phyloP scores from a whole-genome alignment of 495 filamentous ascomycete genomes.

The Xylaria flabelliformis region DNA sequence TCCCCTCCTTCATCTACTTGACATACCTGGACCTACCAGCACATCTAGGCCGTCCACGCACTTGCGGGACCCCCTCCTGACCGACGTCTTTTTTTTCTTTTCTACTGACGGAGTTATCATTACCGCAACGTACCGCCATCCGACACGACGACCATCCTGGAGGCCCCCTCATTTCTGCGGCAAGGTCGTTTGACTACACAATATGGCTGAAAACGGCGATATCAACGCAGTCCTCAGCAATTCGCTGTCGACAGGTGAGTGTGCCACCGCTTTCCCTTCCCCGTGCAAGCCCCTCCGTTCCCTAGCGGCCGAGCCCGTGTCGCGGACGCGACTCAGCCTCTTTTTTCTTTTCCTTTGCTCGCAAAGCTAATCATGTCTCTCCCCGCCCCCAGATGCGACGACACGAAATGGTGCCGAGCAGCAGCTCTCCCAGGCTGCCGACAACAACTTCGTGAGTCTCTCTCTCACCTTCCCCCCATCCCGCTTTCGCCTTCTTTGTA shows the following conservation, averaged over 20 bases:
- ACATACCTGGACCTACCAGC: constrained; percentile 13
- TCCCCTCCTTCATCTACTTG: constrained; percentile 32
- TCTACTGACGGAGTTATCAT: constrained; percentile 26
- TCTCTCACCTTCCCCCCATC: constrained; percentile 11
- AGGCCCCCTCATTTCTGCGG: constrained; percentile 37
- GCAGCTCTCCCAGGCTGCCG: constrained; percentile 89
- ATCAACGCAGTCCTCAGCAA: constrained; percentile 78
- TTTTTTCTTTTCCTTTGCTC: constrained; percentile 5
- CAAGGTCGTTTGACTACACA: constrained; percentile 27
- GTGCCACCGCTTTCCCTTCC: constrained; percentile 12
- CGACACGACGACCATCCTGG: constrained; percentile 27
- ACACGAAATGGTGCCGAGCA: constrained; percentile 90
- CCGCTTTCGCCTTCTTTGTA: constrained; percentile 31
- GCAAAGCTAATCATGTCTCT: constrained; percentile 32
- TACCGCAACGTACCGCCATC: not conserved
- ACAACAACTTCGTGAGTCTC: constrained; percentile 88
- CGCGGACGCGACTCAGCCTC: constrained; percentile 26
- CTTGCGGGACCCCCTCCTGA: constrained; percentile 27
- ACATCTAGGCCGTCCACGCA: constrained; percentile 30
- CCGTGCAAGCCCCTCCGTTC: constrained; percentile 26
- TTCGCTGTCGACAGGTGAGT: constrained; percentile 87
- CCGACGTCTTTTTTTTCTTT: constrained; percentile 33
- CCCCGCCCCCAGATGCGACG: constrained; percentile 72
- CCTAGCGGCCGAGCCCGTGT: constrained; percentile 8
- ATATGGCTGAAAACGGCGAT: constrained; percentile 58